These are phyloP conservation scores for Chaetomium globosum DNA, from an alignment of 2,329 filamentous ascomycete genomes.

Conservation along the genomic window DNA sequence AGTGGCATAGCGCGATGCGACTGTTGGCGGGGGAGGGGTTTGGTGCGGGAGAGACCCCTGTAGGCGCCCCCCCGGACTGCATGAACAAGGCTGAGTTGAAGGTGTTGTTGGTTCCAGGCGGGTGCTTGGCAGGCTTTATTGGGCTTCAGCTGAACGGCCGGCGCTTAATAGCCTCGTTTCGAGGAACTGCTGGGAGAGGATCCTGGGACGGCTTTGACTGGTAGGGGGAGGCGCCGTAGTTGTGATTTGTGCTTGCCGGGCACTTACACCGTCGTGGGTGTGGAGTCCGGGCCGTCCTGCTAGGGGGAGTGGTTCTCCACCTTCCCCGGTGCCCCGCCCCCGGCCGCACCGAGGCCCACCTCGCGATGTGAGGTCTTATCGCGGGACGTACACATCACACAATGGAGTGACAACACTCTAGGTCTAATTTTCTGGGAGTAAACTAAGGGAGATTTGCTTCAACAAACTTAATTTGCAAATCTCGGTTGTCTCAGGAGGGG, in stretches of 20 bases:
- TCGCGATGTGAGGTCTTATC: not conserved
- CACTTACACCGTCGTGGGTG: not conserved
- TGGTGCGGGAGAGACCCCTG: not conserved
- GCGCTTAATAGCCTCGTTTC: not conserved
- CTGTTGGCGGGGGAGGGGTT: not conserved
- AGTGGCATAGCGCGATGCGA: not conserved
- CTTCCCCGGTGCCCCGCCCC: not conserved
- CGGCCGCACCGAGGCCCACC: not conserved
- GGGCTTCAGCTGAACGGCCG: not conserved
- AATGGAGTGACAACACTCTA: not conserved
- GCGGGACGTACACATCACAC: not conserved
- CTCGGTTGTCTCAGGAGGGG: not conserved
- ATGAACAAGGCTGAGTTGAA: not conserved
- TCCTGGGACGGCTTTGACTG: not conserved
- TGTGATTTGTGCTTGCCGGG: not conserved
- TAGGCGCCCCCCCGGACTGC: not conserved
- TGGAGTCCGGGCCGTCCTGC: not conserved
- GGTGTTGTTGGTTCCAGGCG: not conserved
- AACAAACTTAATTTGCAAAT: not conserved
- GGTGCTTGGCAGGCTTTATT: conserved; percentile 1
- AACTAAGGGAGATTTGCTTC: not conserved
- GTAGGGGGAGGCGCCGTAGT: not conserved
- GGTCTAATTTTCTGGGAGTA: not conserved
- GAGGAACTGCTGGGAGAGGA: not conserved
- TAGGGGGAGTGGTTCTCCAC: not conserved